Percentiles rank a stretch among this genome's conserved stretches.
These are phyloP conservation scores for Paratinospora sagittata DNA, from an alignment of 164 flowering plant species.

Conservation along the genomic window DNA sequence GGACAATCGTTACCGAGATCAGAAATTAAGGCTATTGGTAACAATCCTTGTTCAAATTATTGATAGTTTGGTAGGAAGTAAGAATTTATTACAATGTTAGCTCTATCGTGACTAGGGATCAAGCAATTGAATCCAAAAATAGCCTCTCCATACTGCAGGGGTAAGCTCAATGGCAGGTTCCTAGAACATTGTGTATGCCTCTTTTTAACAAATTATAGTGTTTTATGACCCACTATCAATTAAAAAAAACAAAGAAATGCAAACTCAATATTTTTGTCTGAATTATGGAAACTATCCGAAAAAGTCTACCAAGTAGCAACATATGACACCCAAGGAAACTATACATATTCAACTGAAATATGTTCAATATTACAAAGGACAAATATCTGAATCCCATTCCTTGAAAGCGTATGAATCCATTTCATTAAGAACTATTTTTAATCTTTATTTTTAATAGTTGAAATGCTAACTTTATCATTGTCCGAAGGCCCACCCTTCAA, in stretches of 20 bases:
- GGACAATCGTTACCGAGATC: conserved; percentile 89
- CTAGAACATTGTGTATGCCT: neutral
- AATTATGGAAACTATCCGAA: too few species aligned
- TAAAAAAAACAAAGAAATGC: too few species aligned
- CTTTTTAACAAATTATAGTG: neutral
- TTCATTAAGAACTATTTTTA: neutral
- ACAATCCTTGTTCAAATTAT: conserved; percentile 2
- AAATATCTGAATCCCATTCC: neutral
- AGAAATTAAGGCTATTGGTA: conserved; percentile 89
- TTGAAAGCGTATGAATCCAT: neutral
- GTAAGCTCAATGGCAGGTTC: neutral
- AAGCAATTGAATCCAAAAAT: neutral
- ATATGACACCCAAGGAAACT: too few species aligned
- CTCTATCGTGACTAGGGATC: neutral
- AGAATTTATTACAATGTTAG: neutral
- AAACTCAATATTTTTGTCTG: too few species aligned
- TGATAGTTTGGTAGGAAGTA: neutral
- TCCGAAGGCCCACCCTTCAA: too few species aligned
- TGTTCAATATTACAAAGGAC: too few species aligned
- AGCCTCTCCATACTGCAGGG: neutral
- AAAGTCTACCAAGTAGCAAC: too few species aligned
- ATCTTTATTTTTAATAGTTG: neutral
- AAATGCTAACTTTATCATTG: too few species aligned
- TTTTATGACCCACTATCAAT: too few species aligned
- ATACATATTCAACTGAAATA: too few species aligned